Base-by-base conservation (phyloP, 2,329 filamentous ascomycete genomes). In the Alternaria viburni region DNA sequence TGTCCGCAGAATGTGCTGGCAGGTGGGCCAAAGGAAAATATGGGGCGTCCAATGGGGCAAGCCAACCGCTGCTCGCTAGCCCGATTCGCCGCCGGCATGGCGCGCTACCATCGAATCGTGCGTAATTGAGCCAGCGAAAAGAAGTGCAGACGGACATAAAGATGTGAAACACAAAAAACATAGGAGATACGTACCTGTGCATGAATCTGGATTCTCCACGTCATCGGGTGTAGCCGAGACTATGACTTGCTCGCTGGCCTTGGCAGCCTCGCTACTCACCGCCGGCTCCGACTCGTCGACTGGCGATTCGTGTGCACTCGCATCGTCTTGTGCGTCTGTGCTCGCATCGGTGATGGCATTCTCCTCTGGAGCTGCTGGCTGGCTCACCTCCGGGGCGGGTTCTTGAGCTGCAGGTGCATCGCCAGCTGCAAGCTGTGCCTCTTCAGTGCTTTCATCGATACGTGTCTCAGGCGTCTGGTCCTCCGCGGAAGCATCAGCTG, bases 121-220 rank as follows among this genome's bases (percentile, higher is more conserved):
- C 51, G 51, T 54, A 52, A 46, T 28, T 17, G 28, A 54, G 44
- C 56, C 43, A 56, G 43, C 51, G 44, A 47, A n/a, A 50, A 59
- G 43, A 55, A 59, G 54, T 54, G 51, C 55, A 57, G 13, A 44
- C 45, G 41, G 36, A 55, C 23, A 54, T 51, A 41, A 60, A 63
- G 58, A 46, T 57, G 11, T 57, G 36, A 46, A 57, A 61, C 43
- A 32, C 51, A 54, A 59, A 51, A 41, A 55, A 51, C 32, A 30
- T 36, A 32, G 32, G 25, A 43, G 25, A n/a, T 59, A 73, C 72
- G 51, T 74, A 74, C 71, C 71, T 68, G 59, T 43, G 55, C 46
- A 13, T 64, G 47, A 50, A 49, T 55, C 52, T 57, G 4, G 7
- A 21, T 30, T 28, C 21, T 65, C 67, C 25, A 50, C 32, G 45